Evolutionary conservation across 257 asterid genomes (phyloP).

Genomic region (Capsicum pubescens): DNA sequence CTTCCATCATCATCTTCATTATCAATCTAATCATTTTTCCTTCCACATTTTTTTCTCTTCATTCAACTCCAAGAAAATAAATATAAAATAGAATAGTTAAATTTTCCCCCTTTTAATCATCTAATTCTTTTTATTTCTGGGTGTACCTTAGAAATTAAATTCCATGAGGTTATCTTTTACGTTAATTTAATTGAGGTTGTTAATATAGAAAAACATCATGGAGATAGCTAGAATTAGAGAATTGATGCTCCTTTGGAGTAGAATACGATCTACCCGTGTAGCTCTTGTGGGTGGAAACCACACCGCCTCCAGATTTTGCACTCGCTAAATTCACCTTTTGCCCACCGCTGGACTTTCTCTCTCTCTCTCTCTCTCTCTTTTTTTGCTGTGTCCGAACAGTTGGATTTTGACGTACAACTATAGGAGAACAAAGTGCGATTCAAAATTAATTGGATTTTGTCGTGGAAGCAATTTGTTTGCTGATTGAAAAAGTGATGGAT

Average conservation of each 20-base stretch:
- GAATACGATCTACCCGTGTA: constrained; percentile 49
- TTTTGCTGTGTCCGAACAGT: constrained; percentile 19
- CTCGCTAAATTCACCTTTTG: constrained; percentile 54
- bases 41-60: constrained; percentile 11
- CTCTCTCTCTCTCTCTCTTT: constrained; percentile 40
- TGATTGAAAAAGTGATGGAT: constrained; percentile 42
- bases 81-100: neutral
- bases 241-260: constrained; percentile 60
- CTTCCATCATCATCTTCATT: neutral
- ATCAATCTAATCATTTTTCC: neutral
- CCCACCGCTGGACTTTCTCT: constrained; percentile 26
- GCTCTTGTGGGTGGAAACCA: constrained; percentile 89
- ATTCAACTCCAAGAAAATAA: neutral
- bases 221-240: constrained; percentile 69
- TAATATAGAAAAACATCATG: constrained; percentile 42
- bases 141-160: no score
- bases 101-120: neutral
- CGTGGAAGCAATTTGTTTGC: constrained; percentile 9
- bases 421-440: constrained; percentile 2
- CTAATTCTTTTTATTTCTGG: no score
- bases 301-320: constrained; percentile 85
- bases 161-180: constrained; percentile 14
- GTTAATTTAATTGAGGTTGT: constrained; percentile 3
- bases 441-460: neutral
- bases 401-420: constrained; percentile 10